Conservation (phyloP, 352 stramenopile genomes). For the Phytophthora europaea region DNA sequence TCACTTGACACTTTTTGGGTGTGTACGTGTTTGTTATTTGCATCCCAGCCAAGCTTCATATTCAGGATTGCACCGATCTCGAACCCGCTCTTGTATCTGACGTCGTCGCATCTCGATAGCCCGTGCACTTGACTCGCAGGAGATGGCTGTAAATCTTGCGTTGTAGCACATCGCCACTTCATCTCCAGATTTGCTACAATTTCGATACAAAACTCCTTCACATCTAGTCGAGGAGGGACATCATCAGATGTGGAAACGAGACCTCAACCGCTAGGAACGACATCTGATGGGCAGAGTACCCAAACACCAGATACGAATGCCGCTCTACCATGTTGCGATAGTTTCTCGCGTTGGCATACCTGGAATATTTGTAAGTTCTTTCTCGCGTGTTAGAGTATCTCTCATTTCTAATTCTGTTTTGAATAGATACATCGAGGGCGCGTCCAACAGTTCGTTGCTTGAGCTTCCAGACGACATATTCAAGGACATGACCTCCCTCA, state of each 20-base stretch:
- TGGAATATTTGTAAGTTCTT: slow-evolving; percentile 9
- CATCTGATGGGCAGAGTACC: no score
- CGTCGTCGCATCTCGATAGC: slow-evolving; percentile 9
- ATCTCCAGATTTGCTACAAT: background rate
- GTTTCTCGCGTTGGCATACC: background rate
- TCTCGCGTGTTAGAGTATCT: no score
- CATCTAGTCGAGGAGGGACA: no score
- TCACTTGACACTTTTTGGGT: no score
- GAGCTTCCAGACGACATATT: slow-evolving; percentile 36
- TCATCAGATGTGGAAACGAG: no score
- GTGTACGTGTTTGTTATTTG: background rate
- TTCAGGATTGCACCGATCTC: background rate
- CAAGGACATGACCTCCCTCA: slow-evolving; percentile 36
- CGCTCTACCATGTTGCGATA: background rate
- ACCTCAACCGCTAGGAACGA: no score
- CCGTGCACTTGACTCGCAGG: background rate
- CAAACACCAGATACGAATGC: no score
- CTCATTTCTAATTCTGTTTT: background rate
- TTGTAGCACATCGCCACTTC: background rate
- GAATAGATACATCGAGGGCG: slow-evolving; percentile 22
- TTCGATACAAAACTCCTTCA: background rate
- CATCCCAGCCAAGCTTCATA: slow-evolving; percentile 15
- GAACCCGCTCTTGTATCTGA: background rate
- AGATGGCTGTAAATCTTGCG: background rate
- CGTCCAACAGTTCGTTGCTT: background rate